Base-by-base conservation (phyloP, 495 filamentous ascomycete species). In the Aspergillus funiculosus region DNA sequence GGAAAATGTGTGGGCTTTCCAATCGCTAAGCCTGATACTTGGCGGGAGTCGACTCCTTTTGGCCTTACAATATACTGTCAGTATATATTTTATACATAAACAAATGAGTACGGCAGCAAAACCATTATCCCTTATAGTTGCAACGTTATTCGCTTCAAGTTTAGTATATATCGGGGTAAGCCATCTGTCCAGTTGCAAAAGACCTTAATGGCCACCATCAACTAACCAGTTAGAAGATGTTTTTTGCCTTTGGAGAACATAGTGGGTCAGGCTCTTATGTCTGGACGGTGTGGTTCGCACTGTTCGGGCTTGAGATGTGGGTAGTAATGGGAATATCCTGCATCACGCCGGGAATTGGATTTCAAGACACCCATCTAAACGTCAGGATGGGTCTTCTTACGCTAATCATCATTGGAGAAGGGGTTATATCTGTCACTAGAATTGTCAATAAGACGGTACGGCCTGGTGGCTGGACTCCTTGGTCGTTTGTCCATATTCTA, bases 331-430 rank as follows among this genome's bases (percentile, higher is more conserved):
- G 57, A n/a, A 61, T 78, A 6, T 82, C 80, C 25, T 74, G 64
- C 43, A 45, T 66, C 22, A 80, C 70, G 54, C 62, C 74, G 11
- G 67, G 73, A 32, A 64, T 86, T 35, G 79, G 74, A 40, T 82
- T 86, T 60, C 74, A 82, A 56, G 70, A 78, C 27, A 83, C 80
- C 8, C 79, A 83, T 56, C 61, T 86, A 46, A 77, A 81, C 36
- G 74, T 83, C 44, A 70, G 83, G 30, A 77, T 85, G 73, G 75
- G 77, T 3, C 73, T 86, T 8, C 66, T 85, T 6, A 85, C 82
- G 0, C 68, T 86, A 35, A 84, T 85, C 52, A 82, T 85, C 44
- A 73, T 86, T 37, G 83, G 83, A 15, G 81, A 85, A 62, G 80
- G 81, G 21, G 71, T 83, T 25, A 75, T 75, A 51, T 65, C 67